phyloP scores from a whole-genome alignment of 805 yeast species.

The Wickerhamomyces mucosus region DNA sequence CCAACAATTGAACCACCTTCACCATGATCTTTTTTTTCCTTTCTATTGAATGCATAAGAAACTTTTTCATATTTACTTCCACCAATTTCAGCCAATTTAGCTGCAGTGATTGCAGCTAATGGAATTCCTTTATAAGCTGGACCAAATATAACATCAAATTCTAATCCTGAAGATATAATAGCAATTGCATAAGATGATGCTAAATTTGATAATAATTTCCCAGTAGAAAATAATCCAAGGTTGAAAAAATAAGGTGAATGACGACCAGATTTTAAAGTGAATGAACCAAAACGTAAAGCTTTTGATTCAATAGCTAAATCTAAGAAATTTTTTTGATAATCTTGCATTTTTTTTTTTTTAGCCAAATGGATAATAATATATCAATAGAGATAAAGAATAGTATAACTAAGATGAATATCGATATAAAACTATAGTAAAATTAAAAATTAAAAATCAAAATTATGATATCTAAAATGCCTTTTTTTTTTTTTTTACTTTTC shows the following conservation, averaged over 20 bases:
- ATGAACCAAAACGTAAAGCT: constrained; percentile 81
- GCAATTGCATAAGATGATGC: constrained; percentile 88
- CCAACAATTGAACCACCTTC: constrained; percentile 97
- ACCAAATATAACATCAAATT: constrained; percentile 88
- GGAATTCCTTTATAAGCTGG: constrained; percentile 99
- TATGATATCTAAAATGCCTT: too few relatives aligned
- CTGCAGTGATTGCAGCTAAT: constrained; percentile 84
- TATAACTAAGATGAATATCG: too few relatives aligned
- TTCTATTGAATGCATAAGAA: constrained; percentile 92
- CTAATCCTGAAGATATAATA: constrained; percentile 68
- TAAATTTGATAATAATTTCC: constrained; percentile 64
- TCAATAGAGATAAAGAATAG: too few relatives aligned
- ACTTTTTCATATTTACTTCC: constrained; percentile 65
- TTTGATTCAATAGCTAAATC: constrained; percentile 73
- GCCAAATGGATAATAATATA: too few relatives aligned
- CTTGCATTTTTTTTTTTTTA: constrained; percentile 24
- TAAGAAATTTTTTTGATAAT: constrained; percentile 58
- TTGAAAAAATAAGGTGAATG: constrained; percentile 94
- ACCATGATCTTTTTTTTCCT: constrained; percentile 95
- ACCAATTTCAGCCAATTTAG: constrained; percentile 84
- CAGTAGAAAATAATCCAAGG: constrained; percentile 81
- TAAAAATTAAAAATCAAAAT: too few relatives aligned
- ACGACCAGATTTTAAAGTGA: constrained; percentile 89
- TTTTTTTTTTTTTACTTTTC: too few relatives aligned
- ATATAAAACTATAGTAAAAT: too few relatives aligned